Conservation (phyloP, 106 monocot species). For the Dendrobium officinale region DNA sequence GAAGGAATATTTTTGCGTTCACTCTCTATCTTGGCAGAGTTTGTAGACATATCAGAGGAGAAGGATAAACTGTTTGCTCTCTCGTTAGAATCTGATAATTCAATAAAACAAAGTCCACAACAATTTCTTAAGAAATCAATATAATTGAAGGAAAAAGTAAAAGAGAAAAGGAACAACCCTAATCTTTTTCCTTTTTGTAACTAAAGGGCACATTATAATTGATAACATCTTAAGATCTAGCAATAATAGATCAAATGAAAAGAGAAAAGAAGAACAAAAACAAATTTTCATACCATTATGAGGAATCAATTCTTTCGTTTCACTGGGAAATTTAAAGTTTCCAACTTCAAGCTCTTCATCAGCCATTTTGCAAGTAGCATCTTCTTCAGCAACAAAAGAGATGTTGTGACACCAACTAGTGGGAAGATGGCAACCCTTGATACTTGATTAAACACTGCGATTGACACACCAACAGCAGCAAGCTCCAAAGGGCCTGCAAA, state of each 20-base stretch:
- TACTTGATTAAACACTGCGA: slow-evolving; percentile 76
- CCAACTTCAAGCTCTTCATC: slow-evolving; percentile 24
- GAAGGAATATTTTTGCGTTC: slow-evolving; percentile 63
- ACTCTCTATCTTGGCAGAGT: slow-evolving; percentile 10
- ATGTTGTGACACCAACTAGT: slow-evolving; percentile 74
- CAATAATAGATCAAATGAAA: neutral
- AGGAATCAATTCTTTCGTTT: slow-evolving; percentile 45
- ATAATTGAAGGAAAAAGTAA: neutral
- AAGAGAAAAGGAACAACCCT: neutral
- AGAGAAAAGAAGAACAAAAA: neutral
- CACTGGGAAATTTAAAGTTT: slow-evolving; percentile 20
- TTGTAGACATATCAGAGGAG: slow-evolving; percentile 13
- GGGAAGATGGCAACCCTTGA: slow-evolving; percentile 73
- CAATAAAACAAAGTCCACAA: neutral
- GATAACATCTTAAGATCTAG: neutral
- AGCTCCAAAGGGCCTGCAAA: slow-evolving; percentile 61
- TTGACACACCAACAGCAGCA: slow-evolving; percentile 71
- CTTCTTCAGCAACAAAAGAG: slow-evolving; percentile 83
- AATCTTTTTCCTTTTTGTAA: neutral
- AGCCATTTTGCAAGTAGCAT: slow-evolving; percentile 32
- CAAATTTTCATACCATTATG: slow-evolving; percentile 23
- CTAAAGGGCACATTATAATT: neutral
- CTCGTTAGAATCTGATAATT: slow-evolving; percentile 19
- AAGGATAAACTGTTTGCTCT: slow-evolving; percentile 15
- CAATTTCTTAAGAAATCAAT: slow-evolving; percentile 1